phyloP scores from a whole-genome alignment of 2,329 filamentous ascomycete species.

The Ascochyta clinopodiicola region DNA sequence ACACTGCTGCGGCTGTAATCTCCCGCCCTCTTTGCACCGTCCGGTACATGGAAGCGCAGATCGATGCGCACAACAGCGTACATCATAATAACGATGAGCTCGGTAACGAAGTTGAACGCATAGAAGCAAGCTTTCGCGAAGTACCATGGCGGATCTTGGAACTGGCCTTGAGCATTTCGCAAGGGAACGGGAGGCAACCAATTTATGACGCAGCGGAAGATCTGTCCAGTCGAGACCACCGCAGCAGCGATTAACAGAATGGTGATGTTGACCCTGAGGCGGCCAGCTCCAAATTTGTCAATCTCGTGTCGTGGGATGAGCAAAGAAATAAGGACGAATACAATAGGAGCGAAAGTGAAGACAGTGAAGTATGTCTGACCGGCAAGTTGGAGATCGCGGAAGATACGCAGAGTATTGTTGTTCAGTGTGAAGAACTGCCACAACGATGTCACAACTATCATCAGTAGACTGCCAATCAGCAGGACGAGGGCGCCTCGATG shows the following conservation, averaged over 20 bases:
- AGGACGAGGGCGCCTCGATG: conserved; percentile 57
- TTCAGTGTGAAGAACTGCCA: conserved; percentile 73
- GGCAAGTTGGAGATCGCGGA: conserved; percentile 69
- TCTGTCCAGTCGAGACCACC: conserved; percentile 70
- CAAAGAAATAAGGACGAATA: conserved; percentile 59
- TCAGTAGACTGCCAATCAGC: conserved; percentile 68
- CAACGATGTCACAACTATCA: conserved; percentile 70
- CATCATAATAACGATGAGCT: conserved; percentile 71
- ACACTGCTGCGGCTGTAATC: conserved; percentile 38
- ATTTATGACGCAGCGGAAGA: conserved; percentile 68
- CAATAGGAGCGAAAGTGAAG: conserved; percentile 71
- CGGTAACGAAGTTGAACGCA: conserved; percentile 77
- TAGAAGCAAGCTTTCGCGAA: conserved; percentile 78
- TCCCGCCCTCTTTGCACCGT: conserved; percentile 64
- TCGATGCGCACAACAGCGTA: conserved; percentile 76
- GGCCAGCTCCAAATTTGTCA: conserved; percentile 72
- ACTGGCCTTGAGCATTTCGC: conserved; percentile 55
- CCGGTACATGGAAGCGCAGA: conserved; percentile 75
- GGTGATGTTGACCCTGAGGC: conserved; percentile 69
- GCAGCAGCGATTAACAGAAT: conserved; percentile 67
- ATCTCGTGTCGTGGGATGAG: conserved; percentile 52
- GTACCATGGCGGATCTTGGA: conserved; percentile 65
- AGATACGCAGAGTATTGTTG: conserved; percentile 56
- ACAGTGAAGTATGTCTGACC: conserved; percentile 69
- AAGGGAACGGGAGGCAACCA: conserved; percentile 58